Percentiles rank a stretch among this genome's conserved stretches.
Evolutionary conservation across 257 asterid genomes (phyloP).

Genomic region (Haberlea rhodopensis): DNA sequence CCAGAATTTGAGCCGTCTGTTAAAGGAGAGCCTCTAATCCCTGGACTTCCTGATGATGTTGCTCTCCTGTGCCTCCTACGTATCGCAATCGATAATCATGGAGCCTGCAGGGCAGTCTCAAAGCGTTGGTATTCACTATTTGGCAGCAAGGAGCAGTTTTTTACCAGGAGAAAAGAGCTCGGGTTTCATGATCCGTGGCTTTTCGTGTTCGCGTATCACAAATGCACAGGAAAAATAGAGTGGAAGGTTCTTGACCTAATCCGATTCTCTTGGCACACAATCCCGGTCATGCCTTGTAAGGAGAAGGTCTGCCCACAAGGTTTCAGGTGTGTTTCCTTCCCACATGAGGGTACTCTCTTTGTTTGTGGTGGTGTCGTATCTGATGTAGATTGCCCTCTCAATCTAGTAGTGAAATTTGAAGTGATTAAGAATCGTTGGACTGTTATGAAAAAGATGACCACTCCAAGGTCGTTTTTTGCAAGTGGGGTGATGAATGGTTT

Average conservation of each 20-base stretch:
- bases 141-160: slow-evolving; percentile 70
- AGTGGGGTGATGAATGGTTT: slow-evolving; percentile 77
- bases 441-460: slow-evolving; percentile 77
- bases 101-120: slow-evolving; percentile 51
- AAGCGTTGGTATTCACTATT: slow-evolving; percentile 76
- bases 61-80: slow-evolving; percentile 85
- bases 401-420: slow-evolving; percentile 76
- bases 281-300: slow-evolving; percentile 92
- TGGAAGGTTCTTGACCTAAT: slow-evolving; percentile 85
- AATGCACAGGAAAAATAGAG: slow-evolving; percentile 73
- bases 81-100: slow-evolving; percentile 59
- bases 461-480: slow-evolving; percentile 79
- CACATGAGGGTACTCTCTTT: slow-evolving; percentile 63
- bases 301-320: slow-evolving; percentile 86
- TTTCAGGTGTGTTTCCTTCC: slow-evolving; percentile 71
- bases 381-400: slow-evolving; percentile 78
- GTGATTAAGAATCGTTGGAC: slow-evolving; percentile 80
- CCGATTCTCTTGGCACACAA: slow-evolving; percentile 69
- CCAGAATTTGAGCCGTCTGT: neutral
- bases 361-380: slow-evolving; percentile 84
- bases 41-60: slow-evolving; percentile 91
- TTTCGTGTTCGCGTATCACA: slow-evolving; percentile 75
- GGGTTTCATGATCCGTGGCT: slow-evolving; percentile 90
- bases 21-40: slow-evolving; percentile 48
- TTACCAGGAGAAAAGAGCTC: slow-evolving; percentile 64